These are phyloP conservation scores for Rosa hybrid DNA, from an alignment of 331 rosid genomes.

Conservation along the genomic window DNA sequence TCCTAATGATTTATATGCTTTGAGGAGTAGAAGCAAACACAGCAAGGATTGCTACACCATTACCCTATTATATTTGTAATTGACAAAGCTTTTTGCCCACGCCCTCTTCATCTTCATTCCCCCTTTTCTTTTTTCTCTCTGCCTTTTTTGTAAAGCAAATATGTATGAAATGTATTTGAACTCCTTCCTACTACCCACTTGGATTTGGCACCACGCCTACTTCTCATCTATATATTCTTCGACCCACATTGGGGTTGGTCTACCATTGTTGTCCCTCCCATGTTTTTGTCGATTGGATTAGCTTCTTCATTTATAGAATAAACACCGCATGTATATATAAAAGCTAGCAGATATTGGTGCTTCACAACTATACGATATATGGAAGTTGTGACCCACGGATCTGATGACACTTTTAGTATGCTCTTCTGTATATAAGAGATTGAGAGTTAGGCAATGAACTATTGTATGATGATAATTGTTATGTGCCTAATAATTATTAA, in stretches of 20 bases:
- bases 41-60: constrained; percentile 48
- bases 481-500: constrained; percentile 14
- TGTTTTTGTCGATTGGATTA: constrained; percentile 32
- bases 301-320: constrained; percentile 10
- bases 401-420: constrained; percentile 16
- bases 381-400: constrained; percentile 37
- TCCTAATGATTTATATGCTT: constrained; percentile 51
- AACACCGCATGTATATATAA: background rate
- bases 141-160: constrained; percentile 47
- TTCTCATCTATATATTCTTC: constrained; percentile 7
- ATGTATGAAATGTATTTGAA: constrained; percentile 16
- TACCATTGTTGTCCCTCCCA: constrained; percentile 23
- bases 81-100: constrained; percentile 25
- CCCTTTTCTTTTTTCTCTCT: background rate
- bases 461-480: constrained; percentile 3
- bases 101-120: constrained; percentile 10
- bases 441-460: constrained; percentile 4
- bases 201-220: constrained; percentile 36
- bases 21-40: constrained; percentile 51
- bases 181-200: constrained; percentile 28
- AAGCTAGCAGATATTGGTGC: constrained; percentile 34
- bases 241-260: constrained; percentile 31
- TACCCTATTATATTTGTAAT: constrained; percentile 26
- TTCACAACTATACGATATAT: constrained; percentile 44
- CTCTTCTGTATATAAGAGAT: background rate